A percentile compares a stretch with the other conserved stretches of the same genome.
Evolutionary conservation across 2,329 filamentous ascomycete species (phyloP).

Genomic region (Botryotinia narcissicola): DNA sequence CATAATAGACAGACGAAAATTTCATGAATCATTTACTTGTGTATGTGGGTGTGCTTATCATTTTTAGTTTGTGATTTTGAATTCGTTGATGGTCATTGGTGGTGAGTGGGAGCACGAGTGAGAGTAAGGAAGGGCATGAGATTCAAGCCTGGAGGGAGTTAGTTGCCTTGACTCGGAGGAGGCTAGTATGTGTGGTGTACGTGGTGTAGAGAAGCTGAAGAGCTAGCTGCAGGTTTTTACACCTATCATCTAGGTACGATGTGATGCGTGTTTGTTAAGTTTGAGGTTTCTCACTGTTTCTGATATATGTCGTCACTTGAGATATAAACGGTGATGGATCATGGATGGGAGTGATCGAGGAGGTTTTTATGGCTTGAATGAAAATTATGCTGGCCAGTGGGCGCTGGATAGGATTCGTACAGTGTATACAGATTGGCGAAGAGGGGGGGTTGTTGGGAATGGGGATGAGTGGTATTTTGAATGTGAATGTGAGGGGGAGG

Average conservation of each 20-base stretch:
- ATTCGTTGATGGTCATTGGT: not conserved
- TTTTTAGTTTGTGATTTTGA: not conserved
- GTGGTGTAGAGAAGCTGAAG: no score
- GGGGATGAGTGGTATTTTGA: not conserved
- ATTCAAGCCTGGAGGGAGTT: not conserved
- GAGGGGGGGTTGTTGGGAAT: not conserved
- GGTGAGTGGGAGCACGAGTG: not conserved
- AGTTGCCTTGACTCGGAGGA: not conserved
- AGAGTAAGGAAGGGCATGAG: no score
- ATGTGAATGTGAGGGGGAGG: not conserved
- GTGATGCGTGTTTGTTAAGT: no score
- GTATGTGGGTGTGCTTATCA: not conserved
- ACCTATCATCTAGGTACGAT: not conserved
- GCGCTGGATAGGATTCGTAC: not conserved
- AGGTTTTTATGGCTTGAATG: not conserved
- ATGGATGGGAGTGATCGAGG: not conserved
- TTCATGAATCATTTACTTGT: slow-evolving; percentile 1
- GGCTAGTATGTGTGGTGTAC: not conserved
- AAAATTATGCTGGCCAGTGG: accelerated
- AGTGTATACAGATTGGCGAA: no score
- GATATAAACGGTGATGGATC: not conserved
- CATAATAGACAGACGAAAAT: slow-evolving; percentile 19
- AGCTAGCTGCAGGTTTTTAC: not conserved
- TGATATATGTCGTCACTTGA: not conserved
- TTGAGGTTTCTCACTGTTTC: not conserved